Conservation (phyloP, 768 basidiomycete genomes). For the Russula ochroleuca region DNA sequence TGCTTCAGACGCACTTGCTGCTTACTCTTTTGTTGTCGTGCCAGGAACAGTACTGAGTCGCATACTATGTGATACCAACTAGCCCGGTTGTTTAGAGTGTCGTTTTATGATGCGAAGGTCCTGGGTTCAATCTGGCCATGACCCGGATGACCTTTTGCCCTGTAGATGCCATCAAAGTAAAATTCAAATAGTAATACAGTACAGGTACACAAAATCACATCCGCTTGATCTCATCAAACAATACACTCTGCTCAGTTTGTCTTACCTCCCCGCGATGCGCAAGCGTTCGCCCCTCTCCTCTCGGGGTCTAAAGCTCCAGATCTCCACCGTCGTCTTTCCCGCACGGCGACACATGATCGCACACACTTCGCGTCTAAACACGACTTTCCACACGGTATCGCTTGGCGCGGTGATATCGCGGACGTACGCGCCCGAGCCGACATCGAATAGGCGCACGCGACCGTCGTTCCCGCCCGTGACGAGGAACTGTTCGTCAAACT, state of each 20-base stretch:
- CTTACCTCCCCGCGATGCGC: not conserved
- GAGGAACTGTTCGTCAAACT: constrained; percentile 78
- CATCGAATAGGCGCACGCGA: constrained; percentile 69
- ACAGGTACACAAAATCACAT: not conserved
- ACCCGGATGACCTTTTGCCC: no score
- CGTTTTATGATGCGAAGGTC: no score
- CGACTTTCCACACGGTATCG: constrained; percentile 86
- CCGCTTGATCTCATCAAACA: not conserved
- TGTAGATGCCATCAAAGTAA: not conserved
- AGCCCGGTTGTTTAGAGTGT: no score
- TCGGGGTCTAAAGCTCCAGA: constrained; percentile 68
- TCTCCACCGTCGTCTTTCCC: constrained; percentile 83
- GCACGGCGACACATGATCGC: constrained; percentile 78
- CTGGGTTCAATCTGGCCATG: no score
- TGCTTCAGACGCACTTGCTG: no score
- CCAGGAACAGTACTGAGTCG: no score
- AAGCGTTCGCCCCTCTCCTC: constrained; percentile 25
- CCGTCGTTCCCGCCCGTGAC: constrained; percentile 87
- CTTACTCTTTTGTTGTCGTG: no score
- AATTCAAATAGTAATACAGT: not conserved
- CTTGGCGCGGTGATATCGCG: constrained; percentile 73
- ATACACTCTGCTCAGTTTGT: not conserved
- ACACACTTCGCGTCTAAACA: constrained; percentile 64
- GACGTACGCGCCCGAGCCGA: constrained; percentile 59
- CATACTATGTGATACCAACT: no score